Base-by-base conservation (phyloP, 441 rosid species). In the Theobroma grandiflorum region DNA sequence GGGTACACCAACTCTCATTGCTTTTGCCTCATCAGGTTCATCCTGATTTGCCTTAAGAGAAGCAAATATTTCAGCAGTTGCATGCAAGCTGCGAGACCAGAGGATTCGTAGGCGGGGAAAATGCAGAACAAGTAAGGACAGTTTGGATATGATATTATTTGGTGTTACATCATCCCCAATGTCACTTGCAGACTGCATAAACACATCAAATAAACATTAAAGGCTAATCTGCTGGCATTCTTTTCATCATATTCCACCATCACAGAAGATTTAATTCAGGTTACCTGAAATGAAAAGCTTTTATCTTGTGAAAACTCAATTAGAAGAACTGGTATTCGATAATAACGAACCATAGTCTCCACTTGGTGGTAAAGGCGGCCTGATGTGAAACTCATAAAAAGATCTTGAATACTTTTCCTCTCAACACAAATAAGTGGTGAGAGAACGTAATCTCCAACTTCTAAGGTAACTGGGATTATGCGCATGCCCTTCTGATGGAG, bases 211-310 rank as follows among this genome's bases (percentile, higher is more conserved):
- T 57, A 26, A 79, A 81, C 62, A 78, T 26, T 57, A 78, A 68
- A 43, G 43, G 75, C 67, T 57, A 61, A 53, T 3, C 42, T 18
- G 12, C 79, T 12, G 22, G 75, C 40, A 26, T 52, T 72, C 74
- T 62, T 61, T 69, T 50, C 37, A 47, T 74, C 35, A 42, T 33
- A 57, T 42, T 73, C 65, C 31, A 43, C 49, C 53, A 47, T 35
- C 33, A 33, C 61, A 49, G 22, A 49, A 59, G 57, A 74, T 61
- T 78, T 35, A 80, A 57, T 14, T 47, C 50, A 57, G 50, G 73
- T 35, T 86, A 93, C 99, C 99, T 90, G 98, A 88, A 97, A 97
- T 38, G 99, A 97, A 87, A 95, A 97, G 90, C 98, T 95, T 87
- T 93, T 97, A 88, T 97, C 99, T 84, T 93, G 98, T 3, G 98